A percentile compares a stretch with the other conserved stretches of the same genome.
phyloP scores from a whole-genome alignment of 2,329 filamentous ascomycete species.

The Hypoxylon sp. region DNA sequence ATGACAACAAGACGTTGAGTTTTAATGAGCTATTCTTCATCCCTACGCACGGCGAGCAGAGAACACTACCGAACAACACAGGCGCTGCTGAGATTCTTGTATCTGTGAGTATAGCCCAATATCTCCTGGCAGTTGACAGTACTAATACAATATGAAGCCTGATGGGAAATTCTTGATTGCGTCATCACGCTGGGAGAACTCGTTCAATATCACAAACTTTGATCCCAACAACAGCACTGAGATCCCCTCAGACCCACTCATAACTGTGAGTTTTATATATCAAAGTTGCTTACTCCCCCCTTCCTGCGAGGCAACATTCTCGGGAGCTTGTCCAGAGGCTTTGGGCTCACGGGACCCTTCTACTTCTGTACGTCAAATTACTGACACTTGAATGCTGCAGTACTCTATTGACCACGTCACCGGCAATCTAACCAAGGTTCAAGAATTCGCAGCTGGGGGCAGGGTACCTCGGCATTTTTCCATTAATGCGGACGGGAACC shows the following conservation, averaged over 20 bases:
- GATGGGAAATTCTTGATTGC: constrained; percentile 75
- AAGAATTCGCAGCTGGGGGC: constrained; percentile 76
- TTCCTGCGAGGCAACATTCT: background rate
- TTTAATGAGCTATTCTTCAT: constrained; percentile 65
- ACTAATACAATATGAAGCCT: constrained; percentile 59
- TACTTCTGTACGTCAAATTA: background rate
- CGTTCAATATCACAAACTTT: constrained; percentile 65
- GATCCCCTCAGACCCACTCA: constrained; percentile 74
- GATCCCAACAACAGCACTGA: constrained; percentile 60
- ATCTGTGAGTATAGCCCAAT: constrained; percentile 64
- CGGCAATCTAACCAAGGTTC: constrained; percentile 70
- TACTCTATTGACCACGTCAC: constrained; percentile 69
- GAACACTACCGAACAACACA: constrained; percentile 59
- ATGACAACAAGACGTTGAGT: constrained; percentile 57
- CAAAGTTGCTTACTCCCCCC: background rate
- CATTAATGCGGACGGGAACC: constrained; percentile 73
- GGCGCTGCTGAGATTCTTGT: constrained; percentile 70
- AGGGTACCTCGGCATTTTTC: constrained; percentile 76
- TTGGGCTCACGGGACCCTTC: background rate
- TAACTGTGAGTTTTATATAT: constrained; percentile 57
- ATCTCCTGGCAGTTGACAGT: constrained; percentile 4
- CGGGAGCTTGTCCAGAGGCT: background rate
- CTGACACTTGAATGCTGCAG: constrained; percentile 24
- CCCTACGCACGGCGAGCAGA: constrained; percentile 64
- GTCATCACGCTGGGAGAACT: constrained; percentile 75